Conservation (phyloP, 2,329 filamentous ascomycete genomes). For the Phaeophleospora eucalypticola region DNA sequence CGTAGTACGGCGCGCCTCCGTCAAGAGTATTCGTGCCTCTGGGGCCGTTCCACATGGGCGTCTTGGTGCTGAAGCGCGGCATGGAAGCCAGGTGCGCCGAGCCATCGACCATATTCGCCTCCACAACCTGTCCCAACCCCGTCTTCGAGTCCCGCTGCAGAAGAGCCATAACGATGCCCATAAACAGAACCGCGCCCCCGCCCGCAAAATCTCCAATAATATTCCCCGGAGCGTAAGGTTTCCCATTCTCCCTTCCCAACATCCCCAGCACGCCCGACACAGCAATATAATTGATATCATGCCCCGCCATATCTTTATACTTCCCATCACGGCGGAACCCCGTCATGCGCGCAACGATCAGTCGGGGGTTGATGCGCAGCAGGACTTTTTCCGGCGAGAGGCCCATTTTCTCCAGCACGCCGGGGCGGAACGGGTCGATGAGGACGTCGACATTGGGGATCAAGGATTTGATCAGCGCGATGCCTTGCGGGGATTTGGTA, state of each 20-base stretch:
- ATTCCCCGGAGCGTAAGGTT: conserved; percentile 76
- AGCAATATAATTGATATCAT: conserved; percentile 95
- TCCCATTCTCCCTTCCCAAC: conserved; percentile 65
- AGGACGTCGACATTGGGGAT: conserved; percentile 66
- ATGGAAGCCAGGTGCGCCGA: conserved; percentile 73
- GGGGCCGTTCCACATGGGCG: conserved; percentile 56
- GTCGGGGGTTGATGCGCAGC: conserved; percentile 62
- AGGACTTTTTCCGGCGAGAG: conserved; percentile 67
- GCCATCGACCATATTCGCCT: conserved; percentile 96
- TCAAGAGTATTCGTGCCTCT: conserved; percentile 78
- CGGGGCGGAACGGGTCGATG: conserved; percentile 90
- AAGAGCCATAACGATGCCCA: conserved; percentile 78
- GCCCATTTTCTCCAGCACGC: conserved; percentile 79
- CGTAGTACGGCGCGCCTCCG: conserved; percentile 82
- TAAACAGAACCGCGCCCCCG: conserved; percentile 75
- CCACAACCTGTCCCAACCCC: conserved; percentile 79
- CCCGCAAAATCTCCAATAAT: conserved; percentile 88
- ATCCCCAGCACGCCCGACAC: conserved; percentile 75
- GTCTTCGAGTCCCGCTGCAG: conserved; percentile 55
- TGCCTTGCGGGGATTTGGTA: conserved; percentile 64
- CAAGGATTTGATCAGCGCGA: conserved; percentile 63
- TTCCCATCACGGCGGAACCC: conserved; percentile 84
- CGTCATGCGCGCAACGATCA: conserved; percentile 82
- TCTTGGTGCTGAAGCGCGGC: conserved; percentile 64
- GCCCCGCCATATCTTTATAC: conserved; percentile 83